Base-by-base conservation (phyloP, 2,329 filamentous ascomycete species). In the Colletotrichum musae region DNA sequence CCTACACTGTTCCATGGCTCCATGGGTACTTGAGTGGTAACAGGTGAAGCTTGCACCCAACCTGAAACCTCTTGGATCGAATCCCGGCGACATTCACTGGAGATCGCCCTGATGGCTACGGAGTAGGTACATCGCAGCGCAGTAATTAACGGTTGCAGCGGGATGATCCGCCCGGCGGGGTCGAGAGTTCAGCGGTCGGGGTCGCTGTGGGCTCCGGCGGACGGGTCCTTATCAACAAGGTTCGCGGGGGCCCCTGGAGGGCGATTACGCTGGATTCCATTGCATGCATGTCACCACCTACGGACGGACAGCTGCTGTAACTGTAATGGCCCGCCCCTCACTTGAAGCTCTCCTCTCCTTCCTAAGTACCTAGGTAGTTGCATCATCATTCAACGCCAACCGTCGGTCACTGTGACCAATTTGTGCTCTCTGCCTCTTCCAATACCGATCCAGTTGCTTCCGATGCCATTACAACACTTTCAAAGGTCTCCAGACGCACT, bases 141-240 rank as follows among this genome's bases (percentile, higher is more conserved):
- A 36, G 32, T 32, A 32, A 36, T 10, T 10, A 36, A 26, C 43
- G 26, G 26, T 57, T 56, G 26, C 36, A 10, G 41, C 67, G 62
- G 57, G 62, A 67, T 57, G 67, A 48, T 67, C 51, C 56, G 51
- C 51, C 16, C 36, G 52, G 67, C 62, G 62, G 62, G 62, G 56
- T 36, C 18, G 18, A 67, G 28, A 47, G 62, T 60, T 70, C 39
- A 47, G 54, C 50, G 50, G 36, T 53, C 9, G 45, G 47, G 53
- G 50, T 15, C 41, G 59, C n/a, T 54, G 12, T 62, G 59, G 50
- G 18, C 32, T n/a, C 10, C 32, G 32, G 9, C 43, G 15, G 16
- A 16, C 18, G 41, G 41, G 15, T 5, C 26, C 58, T 56, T 51
- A 57, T 51, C 26, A 13, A 64, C 52, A 58, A 58, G 47, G 64